Conservation (phyloP, 352 stramenopile genomes). For the Phytopythium vexans region DNA sequence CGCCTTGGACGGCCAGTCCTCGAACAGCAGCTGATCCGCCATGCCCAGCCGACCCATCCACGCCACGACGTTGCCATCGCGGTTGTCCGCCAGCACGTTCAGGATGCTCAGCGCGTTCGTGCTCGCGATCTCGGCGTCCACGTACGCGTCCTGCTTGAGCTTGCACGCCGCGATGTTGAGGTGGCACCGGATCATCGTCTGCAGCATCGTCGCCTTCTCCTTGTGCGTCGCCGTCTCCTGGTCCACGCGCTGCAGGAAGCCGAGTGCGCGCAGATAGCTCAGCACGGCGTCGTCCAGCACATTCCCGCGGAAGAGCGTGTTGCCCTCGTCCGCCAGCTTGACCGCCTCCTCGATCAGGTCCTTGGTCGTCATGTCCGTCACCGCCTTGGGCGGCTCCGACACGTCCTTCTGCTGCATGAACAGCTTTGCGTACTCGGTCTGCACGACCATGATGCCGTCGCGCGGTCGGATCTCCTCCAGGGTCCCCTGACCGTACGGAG, state of each 20-base stretch:
- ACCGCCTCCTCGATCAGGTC: conserved; percentile 67
- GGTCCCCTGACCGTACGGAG: conserved; percentile 62
- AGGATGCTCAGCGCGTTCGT: conserved; percentile 84
- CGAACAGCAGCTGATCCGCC: conserved; percentile 76
- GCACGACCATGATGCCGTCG: conserved; percentile 67
- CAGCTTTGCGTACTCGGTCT: conserved; percentile 60
- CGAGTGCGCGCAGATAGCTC: conserved; percentile 70
- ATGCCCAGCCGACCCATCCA: conserved; percentile 84
- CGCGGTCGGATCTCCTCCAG: conserved; percentile 65
- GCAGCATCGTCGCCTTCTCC: conserved; percentile 81
- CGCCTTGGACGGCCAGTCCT: conserved; percentile 85
- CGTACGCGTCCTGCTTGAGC: conserved; percentile 62
- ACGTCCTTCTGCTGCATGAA: conserved; percentile 85
- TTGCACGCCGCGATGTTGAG: conserved; percentile 86
- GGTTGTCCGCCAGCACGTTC: conserved; percentile 71
- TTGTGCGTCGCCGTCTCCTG: conserved; percentile 80
- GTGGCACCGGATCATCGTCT: conserved; percentile 88
- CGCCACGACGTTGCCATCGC: conserved; percentile 70
- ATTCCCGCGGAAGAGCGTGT: conserved; percentile 61
- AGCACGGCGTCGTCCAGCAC: conserved; percentile 66
- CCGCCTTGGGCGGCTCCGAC: conserved; percentile 52
- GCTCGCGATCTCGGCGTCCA: conserved; percentile 73
- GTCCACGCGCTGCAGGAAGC: conserved; percentile 72
- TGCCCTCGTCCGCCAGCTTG: conserved; percentile 64
- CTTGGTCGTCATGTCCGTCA: conserved; percentile 76